Evolutionary conservation across 75 land plant genomes (phyloP), one percentile per base, ranked within the genome.

Genomic region (Pinus tabuliformis): DNA sequence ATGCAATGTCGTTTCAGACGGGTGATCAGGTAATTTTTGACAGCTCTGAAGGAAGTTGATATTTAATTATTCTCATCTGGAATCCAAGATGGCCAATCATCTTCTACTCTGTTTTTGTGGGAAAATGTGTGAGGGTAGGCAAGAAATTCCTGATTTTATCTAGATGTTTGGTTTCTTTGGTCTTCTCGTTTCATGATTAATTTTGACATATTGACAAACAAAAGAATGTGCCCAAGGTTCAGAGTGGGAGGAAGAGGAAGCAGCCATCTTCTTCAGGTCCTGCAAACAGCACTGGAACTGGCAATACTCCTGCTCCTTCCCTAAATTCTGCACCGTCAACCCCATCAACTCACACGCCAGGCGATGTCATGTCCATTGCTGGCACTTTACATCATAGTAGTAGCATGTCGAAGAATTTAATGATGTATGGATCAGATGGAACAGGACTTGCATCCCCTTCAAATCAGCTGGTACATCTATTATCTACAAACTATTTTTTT

Each of bases 231-330:
- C 54, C 54, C 54, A 49, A 49, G 54, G 54, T 49, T 49, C 54
- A 49, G 54, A 49, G 54, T 49, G 92, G 86, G 17, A 88, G 99
- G 70, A 94, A 93, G 68, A 84, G 97, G 73, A 92, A 94, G 86
- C 97, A 92, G 64, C 91, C 89, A 75, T 91, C 83, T 15, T 92
- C 99, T 57, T 97, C 99, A 52, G 99, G 98, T 70, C 98, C 99
- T 62, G 98, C 99, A 22, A 97, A 91, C 79, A 97, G 99, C 79
- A 88, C 99, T 30, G 99, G 99, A 79, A 97, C 99, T 73, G 99
- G 88, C 58, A 93, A 93, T 58, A 93, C 91, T 60, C 82, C 93
- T 37, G 95, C 93, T 3, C 95, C 95, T 4, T 95, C 98, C 24
- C 94, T 97, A 61, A 89, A 91, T 81, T 96, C 99, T 28, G 93